A percentile compares a stretch with the other conserved stretches of the same genome.
These are phyloP conservation scores for Eucalyptus marginata DNA, from an alignment of 345 rosid species.

Conservation along the genomic window DNA sequence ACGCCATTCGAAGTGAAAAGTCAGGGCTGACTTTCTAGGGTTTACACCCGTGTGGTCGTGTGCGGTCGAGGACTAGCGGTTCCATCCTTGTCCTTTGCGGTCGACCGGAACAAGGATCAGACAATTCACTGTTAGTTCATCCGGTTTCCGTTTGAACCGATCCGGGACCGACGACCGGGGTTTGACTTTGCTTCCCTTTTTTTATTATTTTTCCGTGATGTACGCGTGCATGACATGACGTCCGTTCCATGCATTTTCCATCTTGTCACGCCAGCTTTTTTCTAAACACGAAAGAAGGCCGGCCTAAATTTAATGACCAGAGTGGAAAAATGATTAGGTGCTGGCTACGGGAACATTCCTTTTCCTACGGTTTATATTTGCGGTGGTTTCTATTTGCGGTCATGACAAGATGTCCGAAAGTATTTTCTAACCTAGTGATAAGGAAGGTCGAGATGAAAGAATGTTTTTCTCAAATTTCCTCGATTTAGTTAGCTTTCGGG, in stretches of 20 bases:
- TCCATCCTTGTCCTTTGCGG: background rate
- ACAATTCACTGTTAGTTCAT: background rate
- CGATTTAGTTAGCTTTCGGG: background rate
- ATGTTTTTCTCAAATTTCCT: background rate
- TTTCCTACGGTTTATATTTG: background rate
- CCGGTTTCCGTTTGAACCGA: background rate
- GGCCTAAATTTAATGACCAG: background rate
- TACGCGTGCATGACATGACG: background rate
- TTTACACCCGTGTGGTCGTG: background rate
- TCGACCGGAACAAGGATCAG: background rate
- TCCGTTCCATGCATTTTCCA: background rate
- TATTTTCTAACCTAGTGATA: background rate
- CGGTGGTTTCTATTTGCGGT: rapidly evolving
- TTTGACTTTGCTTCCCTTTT: background rate
- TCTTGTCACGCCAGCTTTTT: background rate
- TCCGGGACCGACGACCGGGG: background rate
- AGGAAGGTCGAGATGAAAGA: background rate
- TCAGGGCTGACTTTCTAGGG: background rate
- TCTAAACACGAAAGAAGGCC: background rate
- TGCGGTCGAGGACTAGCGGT: background rate
- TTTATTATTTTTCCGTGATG: background rate
- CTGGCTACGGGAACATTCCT: background rate
- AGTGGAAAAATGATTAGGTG: background rate
- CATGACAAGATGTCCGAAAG: background rate
- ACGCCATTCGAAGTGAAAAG: background rate